A percentile compares a stretch with the other conserved stretches of the same genome.
phyloP scores from a whole-genome alignment of 495 filamentous ascomycete genomes.

The Penicillium roqueforti region DNA sequence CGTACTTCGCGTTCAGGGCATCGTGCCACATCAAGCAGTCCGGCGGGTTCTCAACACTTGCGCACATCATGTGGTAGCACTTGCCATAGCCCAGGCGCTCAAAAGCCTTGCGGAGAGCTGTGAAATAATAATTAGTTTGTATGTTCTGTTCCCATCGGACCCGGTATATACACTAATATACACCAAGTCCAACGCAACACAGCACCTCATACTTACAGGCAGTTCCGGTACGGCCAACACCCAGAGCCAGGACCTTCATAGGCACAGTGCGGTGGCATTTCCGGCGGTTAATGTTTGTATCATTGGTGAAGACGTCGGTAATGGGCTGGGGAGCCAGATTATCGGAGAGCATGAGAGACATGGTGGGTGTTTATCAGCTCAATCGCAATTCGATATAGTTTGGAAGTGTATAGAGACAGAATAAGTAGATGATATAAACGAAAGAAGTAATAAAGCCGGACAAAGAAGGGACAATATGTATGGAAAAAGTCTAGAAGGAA shows the following conservation, averaged over 20 bases:
- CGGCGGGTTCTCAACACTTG: conserved; percentile 55
- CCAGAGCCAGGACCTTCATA: conserved; percentile 61
- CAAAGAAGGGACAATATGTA: conserved; percentile 26
- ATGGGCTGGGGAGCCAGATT: conserved; percentile 43
- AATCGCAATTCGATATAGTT: conserved; percentile 3
- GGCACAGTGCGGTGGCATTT: conserved; percentile 60
- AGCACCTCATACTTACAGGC: conserved; percentile 46
- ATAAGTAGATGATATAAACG: background rate
- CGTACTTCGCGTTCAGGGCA: conserved; percentile 61
- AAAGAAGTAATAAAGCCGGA: conserved; percentile 4
- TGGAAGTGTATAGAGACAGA: background rate
- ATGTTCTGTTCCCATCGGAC: background rate
- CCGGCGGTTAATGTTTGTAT: conserved; percentile 59
- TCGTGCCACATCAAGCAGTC: conserved; percentile 62
- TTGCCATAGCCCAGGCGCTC: conserved; percentile 56
- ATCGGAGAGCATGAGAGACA: conserved; percentile 43
- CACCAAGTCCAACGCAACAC: background rate
- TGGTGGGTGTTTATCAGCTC: conserved; percentile 17
- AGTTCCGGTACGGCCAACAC: conserved; percentile 63
- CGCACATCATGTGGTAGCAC: conserved; percentile 66
- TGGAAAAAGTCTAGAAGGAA: conserved; percentile 31
- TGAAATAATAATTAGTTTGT: conserved; percentile 13
- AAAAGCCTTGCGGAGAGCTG: conserved; percentile 57
- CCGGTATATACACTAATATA: background rate
- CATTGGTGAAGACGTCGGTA: conserved; percentile 48